These are phyloP conservation scores for Chalaropsis thielavioides DNA, from an alignment of 2,329 filamentous ascomycete species.

Conservation along the genomic window DNA sequence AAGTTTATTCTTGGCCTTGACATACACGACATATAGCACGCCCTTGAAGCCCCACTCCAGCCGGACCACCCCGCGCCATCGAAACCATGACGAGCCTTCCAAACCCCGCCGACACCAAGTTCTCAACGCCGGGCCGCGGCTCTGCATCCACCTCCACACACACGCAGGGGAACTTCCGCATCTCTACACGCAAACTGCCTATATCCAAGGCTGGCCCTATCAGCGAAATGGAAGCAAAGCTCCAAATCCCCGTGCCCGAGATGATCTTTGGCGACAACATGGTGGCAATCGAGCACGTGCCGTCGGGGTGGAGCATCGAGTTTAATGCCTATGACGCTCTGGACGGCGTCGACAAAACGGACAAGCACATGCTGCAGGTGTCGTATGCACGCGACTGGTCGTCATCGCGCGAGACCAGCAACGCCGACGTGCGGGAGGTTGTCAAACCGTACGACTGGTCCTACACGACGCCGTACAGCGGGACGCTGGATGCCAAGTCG, in stretches of 20 bases:
- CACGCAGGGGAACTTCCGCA: constrained; percentile 51
- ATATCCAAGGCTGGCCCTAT: constrained; percentile 89
- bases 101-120: constrained; percentile 36
- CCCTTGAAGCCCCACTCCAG: background rate
- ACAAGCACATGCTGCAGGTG: constrained; percentile 78
- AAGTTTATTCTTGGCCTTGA: background rate
- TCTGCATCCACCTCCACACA: constrained; percentile 41
- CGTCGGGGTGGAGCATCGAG: constrained; percentile 59
- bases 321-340: constrained; percentile 83
- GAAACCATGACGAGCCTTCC: constrained; percentile 9
- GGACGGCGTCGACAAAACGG: constrained; percentile 87
- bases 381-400: constrained; percentile 83
- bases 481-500: constrained; percentile 40
- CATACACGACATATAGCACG: background rate
- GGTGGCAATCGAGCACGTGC: constrained; percentile 57
- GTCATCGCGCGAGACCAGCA: constrained; percentile 53
- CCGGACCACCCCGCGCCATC: background rate
- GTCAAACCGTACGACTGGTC: constrained; percentile 98
- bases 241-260: constrained; percentile 82
- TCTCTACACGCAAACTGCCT: constrained; percentile 77
- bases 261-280: constrained; percentile 99
- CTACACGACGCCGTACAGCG: constrained; percentile 78
- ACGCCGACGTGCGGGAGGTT: constrained; percentile 79
- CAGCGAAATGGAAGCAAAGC: constrained; percentile 61
- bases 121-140: constrained; percentile 36